Conservation (phyloP, 75 land plant species). For the Pinus albicaulis region DNA sequence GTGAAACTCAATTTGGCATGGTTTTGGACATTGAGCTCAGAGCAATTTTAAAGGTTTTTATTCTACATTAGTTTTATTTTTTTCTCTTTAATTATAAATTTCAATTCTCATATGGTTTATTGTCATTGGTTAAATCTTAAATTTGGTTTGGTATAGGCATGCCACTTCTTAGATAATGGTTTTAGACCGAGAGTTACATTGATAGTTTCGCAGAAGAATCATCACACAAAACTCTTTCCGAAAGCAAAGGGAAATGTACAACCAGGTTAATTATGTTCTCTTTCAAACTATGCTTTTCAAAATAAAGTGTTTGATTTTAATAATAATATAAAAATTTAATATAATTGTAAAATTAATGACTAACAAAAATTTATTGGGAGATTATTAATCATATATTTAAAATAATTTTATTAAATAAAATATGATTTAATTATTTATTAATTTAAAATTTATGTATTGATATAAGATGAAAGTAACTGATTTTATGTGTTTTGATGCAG, state of each 20-base stretch:
- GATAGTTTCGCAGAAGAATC: constrained; percentile 35
- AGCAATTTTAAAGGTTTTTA: constrained; percentile 69
- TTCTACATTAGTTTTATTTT: not conserved
- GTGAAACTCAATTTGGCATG: constrained; percentile 86
- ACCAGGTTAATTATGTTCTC: constrained; percentile 39
- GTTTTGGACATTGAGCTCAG: constrained; percentile 68
- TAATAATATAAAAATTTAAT: too few species aligned
- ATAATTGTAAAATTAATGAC: too few species aligned
- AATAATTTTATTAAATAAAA: too few species aligned
- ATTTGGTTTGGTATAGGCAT: constrained; percentile 14
- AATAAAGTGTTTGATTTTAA: too few species aligned
- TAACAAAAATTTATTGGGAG: too few species aligned
- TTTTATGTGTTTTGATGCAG: constrained; percentile 24
- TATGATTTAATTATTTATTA: too few species aligned
- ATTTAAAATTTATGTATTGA: too few species aligned
- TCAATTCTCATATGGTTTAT: too few species aligned
- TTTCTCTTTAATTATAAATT: too few species aligned
- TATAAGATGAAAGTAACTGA: not conserved
- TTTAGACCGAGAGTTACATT: constrained; percentile 36
- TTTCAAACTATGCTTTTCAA: too few species aligned
- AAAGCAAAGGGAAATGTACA: constrained; percentile 53
- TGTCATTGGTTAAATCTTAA: not conserved
- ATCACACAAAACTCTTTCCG: constrained; percentile 69
- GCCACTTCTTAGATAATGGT: constrained; percentile 12
- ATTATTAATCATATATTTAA: too few species aligned